Base-by-base conservation (phyloP, 2,329 filamentous ascomycete genomes). In the Chrysoporthe deuterocubensis region DNA sequence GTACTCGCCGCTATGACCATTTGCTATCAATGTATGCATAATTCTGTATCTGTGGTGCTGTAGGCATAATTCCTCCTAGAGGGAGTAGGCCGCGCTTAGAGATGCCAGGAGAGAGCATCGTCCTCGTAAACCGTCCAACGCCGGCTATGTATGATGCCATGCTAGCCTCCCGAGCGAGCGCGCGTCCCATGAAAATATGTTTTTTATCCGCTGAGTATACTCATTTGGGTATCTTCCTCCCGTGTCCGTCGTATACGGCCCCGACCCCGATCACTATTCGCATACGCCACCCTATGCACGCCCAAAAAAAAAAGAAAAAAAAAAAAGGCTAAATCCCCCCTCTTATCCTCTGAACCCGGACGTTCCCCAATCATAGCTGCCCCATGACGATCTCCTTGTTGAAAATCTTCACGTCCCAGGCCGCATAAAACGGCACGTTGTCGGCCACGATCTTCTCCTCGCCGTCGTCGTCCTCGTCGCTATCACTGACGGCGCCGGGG, bases 331-430 rank as follows among this genome's bases (percentile, higher is more conserved):
- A 26, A 4, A 21, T 8, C 32, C 2, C 46, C 14, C 14, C 13
- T 7, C 54, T 40, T 58, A 6, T 4, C 52, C 11, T 4, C 37
- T 58, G 32, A 18, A 40, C 46, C n/a, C 46, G 7, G 14, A 6
- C 7, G 1, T 14, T 6, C n/a, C 46, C 50, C 54, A 32, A 42
- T 78, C 70, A 85, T 40, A 85, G 72, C 32, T 78, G 75, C 1
- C 82, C 83, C 32, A 71, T 71, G 43, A 83, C 78, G 61, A 89
- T 76, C 73, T 88, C 85, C 75, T 87, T 88, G 72, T 85, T 81
- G 71, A 89, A 89, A 62, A 89, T 88, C 69, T 80, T 81, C 46
- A 88, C 80, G 0, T 81, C 85, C 70, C 71, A 76, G 6, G 84
- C 76, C 58, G 85, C 81, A 61, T 79, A 81, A 69, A 84, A 84